Evolutionary conservation across 164 flowering plant genomes (phyloP).

Genomic region (Euptelea pleiosperma): DNA sequence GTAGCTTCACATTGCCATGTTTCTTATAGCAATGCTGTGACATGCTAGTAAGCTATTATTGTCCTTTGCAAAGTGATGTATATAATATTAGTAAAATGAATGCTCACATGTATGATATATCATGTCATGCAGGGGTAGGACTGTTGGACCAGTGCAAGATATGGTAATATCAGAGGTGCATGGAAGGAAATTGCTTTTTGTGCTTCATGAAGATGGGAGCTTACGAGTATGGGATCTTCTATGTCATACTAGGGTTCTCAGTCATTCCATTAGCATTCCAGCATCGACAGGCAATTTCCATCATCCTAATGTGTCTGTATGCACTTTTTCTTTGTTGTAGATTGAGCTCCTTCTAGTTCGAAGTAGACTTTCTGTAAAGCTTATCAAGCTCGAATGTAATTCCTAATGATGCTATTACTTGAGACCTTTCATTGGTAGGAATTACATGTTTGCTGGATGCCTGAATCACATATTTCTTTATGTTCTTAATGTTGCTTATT

Average conservation of each 20-base stretch:
- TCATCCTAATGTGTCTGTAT: constrained; percentile 1
- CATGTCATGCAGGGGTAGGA: constrained; percentile 52
- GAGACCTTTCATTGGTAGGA: no score
- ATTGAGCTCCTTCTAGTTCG: background rate
- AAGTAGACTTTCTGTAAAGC: no score
- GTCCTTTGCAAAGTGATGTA: background rate
- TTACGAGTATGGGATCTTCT: constrained; percentile 79
- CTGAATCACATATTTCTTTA: no score
- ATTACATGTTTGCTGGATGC: no score
- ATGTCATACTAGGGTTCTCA: constrained; percentile 42
- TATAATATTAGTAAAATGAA: background rate
- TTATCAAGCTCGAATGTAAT: no score
- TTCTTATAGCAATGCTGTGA: no score
- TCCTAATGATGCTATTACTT: no score
- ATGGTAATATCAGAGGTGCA: constrained; percentile 42
- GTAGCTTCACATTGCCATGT: background rate
- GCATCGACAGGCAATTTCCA: constrained; percentile 45
- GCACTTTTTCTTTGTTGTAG: background rate
- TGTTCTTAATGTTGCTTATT: no score
- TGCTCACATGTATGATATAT: background rate
- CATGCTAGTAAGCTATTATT: background rate
- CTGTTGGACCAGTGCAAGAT: constrained; percentile 50
- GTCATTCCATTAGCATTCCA: constrained; percentile 37
- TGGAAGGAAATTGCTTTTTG: constrained; percentile 53
- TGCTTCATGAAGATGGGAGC: constrained; percentile 75